A percentile compares a stretch with the other conserved stretches of the same genome.
Conservation (phyloP, 2,329 filamentous ascomycete genomes). For the Myriosclerotinia scirpicola region DNA sequence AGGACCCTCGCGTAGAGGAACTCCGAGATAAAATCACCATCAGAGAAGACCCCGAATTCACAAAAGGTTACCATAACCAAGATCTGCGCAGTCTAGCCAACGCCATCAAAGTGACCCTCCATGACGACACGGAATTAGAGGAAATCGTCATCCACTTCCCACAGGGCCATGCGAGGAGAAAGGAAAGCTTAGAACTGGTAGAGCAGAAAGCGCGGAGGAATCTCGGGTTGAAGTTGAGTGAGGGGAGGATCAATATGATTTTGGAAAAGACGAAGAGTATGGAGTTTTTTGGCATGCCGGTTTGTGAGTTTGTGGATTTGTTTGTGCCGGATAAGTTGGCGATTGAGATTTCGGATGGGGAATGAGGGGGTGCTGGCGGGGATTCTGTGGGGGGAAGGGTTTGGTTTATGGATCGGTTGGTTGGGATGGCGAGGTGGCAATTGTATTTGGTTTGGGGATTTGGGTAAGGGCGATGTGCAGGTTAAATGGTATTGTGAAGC, state of each 20-base stretch:
- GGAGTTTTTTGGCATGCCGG: conserved; percentile 20
- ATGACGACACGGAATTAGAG: conserved; percentile 33
- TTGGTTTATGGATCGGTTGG: not conserved
- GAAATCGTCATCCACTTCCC: conserved; percentile 45
- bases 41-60: conserved; percentile 36
- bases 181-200: conserved; percentile 30
- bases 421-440: conserved; percentile 7
- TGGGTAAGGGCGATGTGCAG: not conserved
- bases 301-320: conserved; percentile 23
- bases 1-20: conserved; percentile 9
- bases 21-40: conserved; percentile 38
- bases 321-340: conserved; percentile 21
- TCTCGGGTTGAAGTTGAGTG: conserved; percentile 32
- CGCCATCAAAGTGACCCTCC: conserved; percentile 37
- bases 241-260: conserved; percentile 19
- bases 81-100: conserved; percentile 37
- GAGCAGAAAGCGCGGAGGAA: conserved; percentile 34
- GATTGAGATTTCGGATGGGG: not conserved
- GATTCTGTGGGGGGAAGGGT: not conserved
- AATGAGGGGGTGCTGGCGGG: not conserved
- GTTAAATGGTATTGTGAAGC: not conserved
- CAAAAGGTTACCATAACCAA: conserved; percentile 39
- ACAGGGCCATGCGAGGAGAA: conserved; percentile 31
- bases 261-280: conserved; percentile 20
- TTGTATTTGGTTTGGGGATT: not conserved